These are phyloP conservation scores for Fomitopsis pulvina DNA, from an alignment of 768 basidiomycete genomes.

Conservation along the genomic window DNA sequence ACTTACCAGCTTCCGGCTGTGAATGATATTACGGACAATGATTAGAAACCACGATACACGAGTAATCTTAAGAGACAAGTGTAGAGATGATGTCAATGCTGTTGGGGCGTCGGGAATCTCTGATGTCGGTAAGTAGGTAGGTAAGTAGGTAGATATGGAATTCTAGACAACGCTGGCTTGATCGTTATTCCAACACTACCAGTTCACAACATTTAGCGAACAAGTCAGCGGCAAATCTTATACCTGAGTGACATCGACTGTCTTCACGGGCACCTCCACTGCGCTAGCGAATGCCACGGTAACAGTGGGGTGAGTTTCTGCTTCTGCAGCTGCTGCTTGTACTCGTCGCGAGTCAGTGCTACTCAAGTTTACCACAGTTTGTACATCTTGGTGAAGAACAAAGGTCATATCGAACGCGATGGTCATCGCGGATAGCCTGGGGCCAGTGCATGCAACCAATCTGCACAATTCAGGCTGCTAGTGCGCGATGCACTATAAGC, in stretches of 20 bases:
- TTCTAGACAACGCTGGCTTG: slow-evolving; percentile 15
- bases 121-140: too few species aligned
- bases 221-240: not conserved
- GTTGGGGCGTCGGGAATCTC: slow-evolving; percentile 16
- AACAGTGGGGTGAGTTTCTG: slow-evolving; percentile 17
- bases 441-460: too few species aligned
- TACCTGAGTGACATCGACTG: not conserved
- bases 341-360: slow-evolving; percentile 32
- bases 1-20: not conserved
- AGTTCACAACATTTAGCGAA: slow-evolving; percentile 12
- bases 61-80: not conserved
- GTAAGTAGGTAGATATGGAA: too few species aligned
- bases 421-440: too few species aligned
- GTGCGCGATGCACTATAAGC: too few species aligned
- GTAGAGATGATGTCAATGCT: slow-evolving; percentile 20
- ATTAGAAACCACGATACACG: too few species aligned
- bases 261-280: slow-evolving; percentile 23
- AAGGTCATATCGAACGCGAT: slow-evolving; percentile 31
- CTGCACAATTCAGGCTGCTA: too few species aligned
- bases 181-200: slow-evolving; percentile 20
- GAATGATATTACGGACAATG: not conserved
- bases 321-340: slow-evolving; percentile 30
- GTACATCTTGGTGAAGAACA: slow-evolving; percentile 31
- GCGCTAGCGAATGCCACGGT: slow-evolving; percentile 23
- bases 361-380: slow-evolving; percentile 36